Evolutionary conservation across 768 basidiomycete genomes (phyloP).

Genomic region (Thelephora aurantiotincta): DNA sequence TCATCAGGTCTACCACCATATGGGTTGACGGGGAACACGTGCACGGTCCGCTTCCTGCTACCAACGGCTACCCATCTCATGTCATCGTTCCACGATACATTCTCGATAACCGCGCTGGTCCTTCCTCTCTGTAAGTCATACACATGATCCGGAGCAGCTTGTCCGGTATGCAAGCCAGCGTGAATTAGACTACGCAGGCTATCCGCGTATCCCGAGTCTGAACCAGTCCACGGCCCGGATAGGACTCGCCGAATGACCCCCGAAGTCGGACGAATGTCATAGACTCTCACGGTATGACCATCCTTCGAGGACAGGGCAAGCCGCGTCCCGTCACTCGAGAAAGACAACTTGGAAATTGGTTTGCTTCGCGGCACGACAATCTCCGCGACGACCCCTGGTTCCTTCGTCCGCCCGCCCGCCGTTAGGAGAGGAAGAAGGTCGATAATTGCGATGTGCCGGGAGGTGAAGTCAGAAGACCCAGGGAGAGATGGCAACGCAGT

Average conservation of each 20-base stretch:
- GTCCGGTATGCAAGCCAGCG: not conserved
- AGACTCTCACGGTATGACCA: slow-evolving; percentile 39
- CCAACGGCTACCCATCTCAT: slow-evolving; percentile 58
- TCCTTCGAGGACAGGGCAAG: slow-evolving; percentile 37
- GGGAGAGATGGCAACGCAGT: slow-evolving; percentile 10
- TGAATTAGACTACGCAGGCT: not conserved
- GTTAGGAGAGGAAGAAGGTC: slow-evolving; percentile 30
- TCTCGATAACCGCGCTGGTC: slow-evolving; percentile 51
- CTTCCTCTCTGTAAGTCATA: slow-evolving; percentile 62
- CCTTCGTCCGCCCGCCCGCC: slow-evolving; percentile 7
- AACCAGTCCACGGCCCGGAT: not conserved
- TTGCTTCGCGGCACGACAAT: slow-evolving; percentile 35
- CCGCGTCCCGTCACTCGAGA: slow-evolving; percentile 39
- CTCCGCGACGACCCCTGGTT: slow-evolving; percentile 25
- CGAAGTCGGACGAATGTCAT: slow-evolving; percentile 22
- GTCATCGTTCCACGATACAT: slow-evolving; percentile 37
- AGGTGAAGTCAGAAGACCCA: slow-evolving; percentile 8
- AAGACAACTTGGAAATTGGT: slow-evolving; percentile 31
- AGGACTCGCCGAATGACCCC: slow-evolving; percentile 9
- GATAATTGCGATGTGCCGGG: slow-evolving; percentile 35
- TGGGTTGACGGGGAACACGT: slow-evolving; percentile 67
- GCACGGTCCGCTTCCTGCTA: slow-evolving; percentile 49
- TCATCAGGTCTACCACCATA: slow-evolving; percentile 58
- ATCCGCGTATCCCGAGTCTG: not conserved
- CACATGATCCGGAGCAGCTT: slow-evolving; percentile 31